Evolutionary conservation across 331 rosid species (phyloP).

Genomic region (Acacia concinna): DNA sequence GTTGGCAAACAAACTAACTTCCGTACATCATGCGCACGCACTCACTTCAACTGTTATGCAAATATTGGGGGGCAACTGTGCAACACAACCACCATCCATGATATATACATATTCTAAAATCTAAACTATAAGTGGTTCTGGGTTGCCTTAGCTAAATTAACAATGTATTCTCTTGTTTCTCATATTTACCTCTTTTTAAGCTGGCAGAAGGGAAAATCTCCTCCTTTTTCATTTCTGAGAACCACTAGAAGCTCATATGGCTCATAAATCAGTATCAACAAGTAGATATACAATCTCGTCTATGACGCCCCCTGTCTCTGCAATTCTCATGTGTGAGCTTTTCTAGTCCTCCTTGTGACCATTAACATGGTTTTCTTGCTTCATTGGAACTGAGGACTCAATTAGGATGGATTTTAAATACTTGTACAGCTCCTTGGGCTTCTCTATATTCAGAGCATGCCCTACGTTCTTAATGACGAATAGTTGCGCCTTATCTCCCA

Average conservation of each 20-base stretch:
- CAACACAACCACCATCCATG: not conserved
- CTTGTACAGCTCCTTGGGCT: slow-evolving; percentile 59
- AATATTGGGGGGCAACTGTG: not conserved
- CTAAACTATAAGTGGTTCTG: not conserved
- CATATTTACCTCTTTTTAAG: slow-evolving; percentile 3
- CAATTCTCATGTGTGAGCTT: not conserved
- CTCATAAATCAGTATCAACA: slow-evolving; percentile 7
- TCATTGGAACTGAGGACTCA: slow-evolving; percentile 25
- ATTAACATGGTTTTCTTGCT: slow-evolving; percentile 26
- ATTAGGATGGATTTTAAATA: slow-evolving; percentile 59
- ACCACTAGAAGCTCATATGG: not conserved
- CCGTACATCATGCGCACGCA: not conserved
- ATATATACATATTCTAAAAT: not conserved
- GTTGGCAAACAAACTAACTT: not conserved
- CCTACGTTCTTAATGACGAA: slow-evolving; percentile 70
- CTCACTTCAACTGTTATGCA: not conserved
- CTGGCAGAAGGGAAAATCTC: not conserved
- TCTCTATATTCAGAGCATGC: slow-evolving; percentile 66
- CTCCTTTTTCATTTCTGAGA: not conserved
- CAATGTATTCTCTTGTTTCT: not conserved
- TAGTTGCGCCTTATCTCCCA: slow-evolving; percentile 67
- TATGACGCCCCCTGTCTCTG: not conserved
- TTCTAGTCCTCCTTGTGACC: slow-evolving; percentile 37
- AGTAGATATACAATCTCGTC: slow-evolving; percentile 6
- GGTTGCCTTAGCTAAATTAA: not conserved